Evolutionary conservation across 345 rosid species (phyloP).

Genomic region (Syzygium oleosum): DNA sequence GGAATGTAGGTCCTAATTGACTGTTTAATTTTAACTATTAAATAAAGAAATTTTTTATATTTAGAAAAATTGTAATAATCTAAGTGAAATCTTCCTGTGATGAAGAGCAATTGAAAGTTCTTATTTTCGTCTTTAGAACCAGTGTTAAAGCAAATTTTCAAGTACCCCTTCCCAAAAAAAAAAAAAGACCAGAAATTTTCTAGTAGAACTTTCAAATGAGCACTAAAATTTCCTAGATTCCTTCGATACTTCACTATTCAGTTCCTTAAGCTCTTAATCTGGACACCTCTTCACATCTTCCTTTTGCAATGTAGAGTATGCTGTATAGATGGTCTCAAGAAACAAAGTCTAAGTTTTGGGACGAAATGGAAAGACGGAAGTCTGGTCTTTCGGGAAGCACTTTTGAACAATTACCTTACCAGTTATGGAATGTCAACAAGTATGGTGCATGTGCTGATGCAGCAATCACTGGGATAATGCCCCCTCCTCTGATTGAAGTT

Average conservation of each 20-base stretch:
- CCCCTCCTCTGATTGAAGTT: slow-evolving; percentile 83
- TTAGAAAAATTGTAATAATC: neutral
- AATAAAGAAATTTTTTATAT: neutral
- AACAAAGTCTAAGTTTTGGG: slow-evolving; percentile 58
- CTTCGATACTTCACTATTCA: neutral
- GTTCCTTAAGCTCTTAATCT: neutral
- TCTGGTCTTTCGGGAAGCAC: slow-evolving; percentile 31
- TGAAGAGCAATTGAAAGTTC: neutral
- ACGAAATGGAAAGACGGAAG: slow-evolving; percentile 39
- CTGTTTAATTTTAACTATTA: neutral
- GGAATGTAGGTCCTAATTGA: neutral
- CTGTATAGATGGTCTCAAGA: slow-evolving; percentile 63
- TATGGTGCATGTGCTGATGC: slow-evolving; percentile 78
- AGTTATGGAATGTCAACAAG: slow-evolving; percentile 85
- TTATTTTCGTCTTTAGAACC: neutral
- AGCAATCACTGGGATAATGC: slow-evolving; percentile 84
- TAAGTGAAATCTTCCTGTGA: neutral
- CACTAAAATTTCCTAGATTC: neutral
- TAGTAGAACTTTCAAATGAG: neutral
- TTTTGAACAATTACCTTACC: slow-evolving; percentile 52
- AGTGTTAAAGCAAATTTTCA: neutral
- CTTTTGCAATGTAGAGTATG: slow-evolving; percentile 40
- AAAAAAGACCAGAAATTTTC: neutral
- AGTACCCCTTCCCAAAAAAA: neutral
- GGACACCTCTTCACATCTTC: neutral